Conservation (phyloP, 768 basidiomycete genomes). For the Boletus subcaerulescens region DNA sequence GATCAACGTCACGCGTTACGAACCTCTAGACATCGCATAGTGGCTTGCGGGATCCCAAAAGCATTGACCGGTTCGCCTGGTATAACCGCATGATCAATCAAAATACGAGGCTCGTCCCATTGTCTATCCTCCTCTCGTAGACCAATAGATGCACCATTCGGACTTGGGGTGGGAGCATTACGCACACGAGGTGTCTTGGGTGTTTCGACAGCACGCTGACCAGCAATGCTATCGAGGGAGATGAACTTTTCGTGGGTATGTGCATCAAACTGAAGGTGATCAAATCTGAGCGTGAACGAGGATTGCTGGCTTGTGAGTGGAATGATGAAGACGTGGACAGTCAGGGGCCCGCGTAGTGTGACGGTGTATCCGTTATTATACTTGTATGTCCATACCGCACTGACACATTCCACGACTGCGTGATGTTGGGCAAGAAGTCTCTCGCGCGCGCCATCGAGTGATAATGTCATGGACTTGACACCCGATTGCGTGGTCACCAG, state of each 20-base stretch:
- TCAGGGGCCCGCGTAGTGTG: slow-evolving; percentile 70
- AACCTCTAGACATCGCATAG: slow-evolving; percentile 86
- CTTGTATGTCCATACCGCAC: slow-evolving; percentile 78
- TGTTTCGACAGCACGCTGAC: slow-evolving; percentile 43
- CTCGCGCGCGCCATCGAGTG: slow-evolving; percentile 75
- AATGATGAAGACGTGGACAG: slow-evolving; percentile 52
- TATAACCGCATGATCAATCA: slow-evolving; percentile 60
- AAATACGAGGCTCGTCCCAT: slow-evolving; percentile 64
- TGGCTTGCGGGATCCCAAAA: slow-evolving; percentile 85
- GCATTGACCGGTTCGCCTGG: slow-evolving; percentile 85
- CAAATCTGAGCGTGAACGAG: slow-evolving; percentile 54
- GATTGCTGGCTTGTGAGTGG: slow-evolving; percentile 22
- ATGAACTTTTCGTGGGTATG: slow-evolving; percentile 72
- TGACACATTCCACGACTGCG: slow-evolving; percentile 63
- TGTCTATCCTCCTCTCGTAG: slow-evolving; percentile 52
- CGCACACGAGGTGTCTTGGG: slow-evolving; percentile 38
- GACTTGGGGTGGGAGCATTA: slow-evolving; percentile 34
- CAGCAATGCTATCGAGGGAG: slow-evolving; percentile 58
- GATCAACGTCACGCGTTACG: slow-evolving; percentile 15
- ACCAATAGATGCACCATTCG: slow-evolving; percentile 23
- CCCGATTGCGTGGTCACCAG: slow-evolving; percentile 82
- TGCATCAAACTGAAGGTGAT: slow-evolving; percentile 72
- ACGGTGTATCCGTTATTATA: slow-evolving; percentile 80
- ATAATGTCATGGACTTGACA: slow-evolving; percentile 79
- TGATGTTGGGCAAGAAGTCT: slow-evolving; percentile 47